Base-by-base conservation (phyloP, 2,329 filamentous ascomycete species). In the Pseudogymnoascus sp. region DNA sequence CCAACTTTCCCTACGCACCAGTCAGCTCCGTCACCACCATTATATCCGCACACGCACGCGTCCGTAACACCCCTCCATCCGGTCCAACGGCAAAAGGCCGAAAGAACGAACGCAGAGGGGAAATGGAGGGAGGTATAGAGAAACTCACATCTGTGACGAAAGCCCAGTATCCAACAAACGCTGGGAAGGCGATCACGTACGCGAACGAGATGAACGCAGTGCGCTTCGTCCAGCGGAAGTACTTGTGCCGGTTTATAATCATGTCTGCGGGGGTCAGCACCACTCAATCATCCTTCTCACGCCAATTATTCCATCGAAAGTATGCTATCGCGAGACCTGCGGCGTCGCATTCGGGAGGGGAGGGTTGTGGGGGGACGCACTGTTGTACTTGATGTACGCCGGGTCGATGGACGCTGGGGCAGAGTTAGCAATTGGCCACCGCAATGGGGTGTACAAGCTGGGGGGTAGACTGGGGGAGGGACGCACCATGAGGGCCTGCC, bases 191-290 rank as follows among this genome's bases (percentile, higher is more conserved):
- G 35, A 86, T 78, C 64, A 89, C 83, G 76, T 93, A 97, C 67
- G 88, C 80, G 73, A 97, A 85, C 4, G 88, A 87, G 72, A 97
- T 77, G 78, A 84, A 86, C 31, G 91, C 91, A 53, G 91, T 96
- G 72, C 89, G 83, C 61, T 86, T 84, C 37, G 89, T 97, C 91
- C 91, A 97, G 76, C 91, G 85, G 84, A 97, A 99, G 84, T 91
- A 96, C 79, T 91, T 91, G 84, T 92, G 88, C 69, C 94, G 89
- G 80, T 90, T 91, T 72, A 84, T 80, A 72, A 83, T 85, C 86
- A 97, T 90, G 75, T 89, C 92, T 96, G 72, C 33, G 14, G 70
- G 62, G 63, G 59, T 67, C 44, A 64, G 63, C 61, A 60, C 60
- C 63, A 38, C 64, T 68, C 47, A 60, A 11, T 40, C n/a, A n/a